phyloP scores from a whole-genome alignment of 2,329 filamentous ascomycete genomes.

The Sarocladium brachiariae region DNA sequence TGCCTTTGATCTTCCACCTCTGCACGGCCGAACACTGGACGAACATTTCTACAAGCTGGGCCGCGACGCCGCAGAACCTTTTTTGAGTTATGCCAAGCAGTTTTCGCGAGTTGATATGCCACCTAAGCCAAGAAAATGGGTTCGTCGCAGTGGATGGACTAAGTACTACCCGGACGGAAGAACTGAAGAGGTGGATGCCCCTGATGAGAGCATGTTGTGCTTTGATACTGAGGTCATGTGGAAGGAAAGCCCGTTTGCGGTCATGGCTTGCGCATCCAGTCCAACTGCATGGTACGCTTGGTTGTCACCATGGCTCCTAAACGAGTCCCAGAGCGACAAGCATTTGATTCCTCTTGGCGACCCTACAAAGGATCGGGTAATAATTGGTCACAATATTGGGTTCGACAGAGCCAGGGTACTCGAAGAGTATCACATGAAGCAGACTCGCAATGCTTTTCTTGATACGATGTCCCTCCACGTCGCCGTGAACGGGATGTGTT shows the following conservation, averaged over 20 bases:
- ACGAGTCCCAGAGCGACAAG: constrained; percentile 66
- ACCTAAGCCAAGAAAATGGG: constrained; percentile 63
- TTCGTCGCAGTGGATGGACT: constrained; percentile 80
- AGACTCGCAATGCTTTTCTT: constrained; percentile 79
- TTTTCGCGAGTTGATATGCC: constrained; percentile 60
- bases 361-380: constrained; percentile 61
- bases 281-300: constrained; percentile 93
- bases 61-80: constrained; percentile 80
- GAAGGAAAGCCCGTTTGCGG: constrained; percentile 84
- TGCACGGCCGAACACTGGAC: constrained; percentile 77
- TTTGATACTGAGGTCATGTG: constrained; percentile 98
- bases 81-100: constrained; percentile 64
- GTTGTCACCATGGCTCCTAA: constrained; percentile 91
- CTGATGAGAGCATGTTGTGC: constrained; percentile 73
- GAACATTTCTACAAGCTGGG: constrained; percentile 92
- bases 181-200: constrained; percentile 64
- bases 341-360: constrained; percentile 88
- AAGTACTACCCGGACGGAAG: constrained; percentile 75
- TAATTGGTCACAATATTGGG: constrained; percentile 92
- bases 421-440: constrained; percentile 82
- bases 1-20: constrained; percentile 73
- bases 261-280: constrained; percentile 93
- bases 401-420: constrained; percentile 84
- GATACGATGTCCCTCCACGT: constrained; percentile 99
- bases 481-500: constrained; percentile 98